These are phyloP conservation scores for Microsporum canis DNA, from an alignment of 2,329 filamentous ascomycete species.

Conservation along the genomic window DNA sequence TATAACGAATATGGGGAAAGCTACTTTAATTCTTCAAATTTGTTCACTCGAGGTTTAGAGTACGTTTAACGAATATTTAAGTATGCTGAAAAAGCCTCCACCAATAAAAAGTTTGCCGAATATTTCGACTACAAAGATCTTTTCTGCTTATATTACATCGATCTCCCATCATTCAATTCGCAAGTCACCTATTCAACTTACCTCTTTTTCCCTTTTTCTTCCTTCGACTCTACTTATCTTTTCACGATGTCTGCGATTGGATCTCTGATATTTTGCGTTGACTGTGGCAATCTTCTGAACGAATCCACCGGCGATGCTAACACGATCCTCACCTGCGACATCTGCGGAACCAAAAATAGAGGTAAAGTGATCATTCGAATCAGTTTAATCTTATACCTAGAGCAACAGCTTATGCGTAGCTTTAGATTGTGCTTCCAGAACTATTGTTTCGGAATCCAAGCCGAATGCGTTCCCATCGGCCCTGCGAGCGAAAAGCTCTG, in stretches of 20 bases:
- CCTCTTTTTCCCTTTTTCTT: not conserved
- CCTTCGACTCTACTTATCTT: too few species aligned
- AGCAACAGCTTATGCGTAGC: not conserved
- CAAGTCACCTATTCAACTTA: not conserved
- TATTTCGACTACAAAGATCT: too few species aligned
- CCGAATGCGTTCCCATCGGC: slow-evolving; percentile 80
- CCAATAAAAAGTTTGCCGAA: too few species aligned
- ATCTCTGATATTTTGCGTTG: slow-evolving; percentile 81
- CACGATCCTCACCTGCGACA: slow-evolving; percentile 67
- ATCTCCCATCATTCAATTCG: too few species aligned
- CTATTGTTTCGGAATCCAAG: slow-evolving; percentile 73
- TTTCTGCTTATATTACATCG: too few species aligned
- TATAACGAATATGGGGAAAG: too few species aligned
- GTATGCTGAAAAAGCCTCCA: too few species aligned
- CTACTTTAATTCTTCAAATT: too few species aligned
- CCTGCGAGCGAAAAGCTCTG: slow-evolving; percentile 77
- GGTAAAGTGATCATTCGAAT: slow-evolving; percentile 39
- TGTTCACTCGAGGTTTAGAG: too few species aligned
- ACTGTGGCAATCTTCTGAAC: slow-evolving; percentile 83
- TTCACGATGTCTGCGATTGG: slow-evolving; percentile 70
- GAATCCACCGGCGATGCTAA: slow-evolving; percentile 65
- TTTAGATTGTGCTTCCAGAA: slow-evolving; percentile 61
- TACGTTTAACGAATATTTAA: too few species aligned
- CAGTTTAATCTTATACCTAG: not conserved
- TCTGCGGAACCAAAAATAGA: slow-evolving; percentile 75